Evolutionary conservation across 768 basidiomycete genomes (phyloP).

Genomic region (Lentinula sp.): DNA sequence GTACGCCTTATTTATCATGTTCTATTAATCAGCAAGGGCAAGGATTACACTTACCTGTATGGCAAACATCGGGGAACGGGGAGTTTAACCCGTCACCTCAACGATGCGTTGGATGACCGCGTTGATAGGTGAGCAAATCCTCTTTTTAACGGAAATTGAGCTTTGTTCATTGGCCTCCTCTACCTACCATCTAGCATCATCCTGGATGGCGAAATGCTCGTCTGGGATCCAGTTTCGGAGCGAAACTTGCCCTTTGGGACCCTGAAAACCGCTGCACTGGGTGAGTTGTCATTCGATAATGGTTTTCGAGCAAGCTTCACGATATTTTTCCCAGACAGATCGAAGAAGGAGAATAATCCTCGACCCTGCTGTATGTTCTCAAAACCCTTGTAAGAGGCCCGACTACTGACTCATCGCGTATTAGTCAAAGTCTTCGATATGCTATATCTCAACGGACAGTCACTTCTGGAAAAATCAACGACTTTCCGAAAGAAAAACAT

Average conservation of each 20-base stretch:
- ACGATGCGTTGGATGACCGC: constrained; percentile 64
- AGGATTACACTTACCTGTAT: constrained; percentile 88
- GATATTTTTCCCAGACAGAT: constrained; percentile 46
- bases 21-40: constrained; percentile 61
- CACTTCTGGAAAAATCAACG: constrained; percentile 66
- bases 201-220: constrained; percentile 97
- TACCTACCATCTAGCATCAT: constrained; percentile 57
- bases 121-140: constrained; percentile 66
- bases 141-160: background rate
- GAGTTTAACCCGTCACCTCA: constrained; percentile 85
- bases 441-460: constrained; percentile 80
- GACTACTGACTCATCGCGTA: background rate
- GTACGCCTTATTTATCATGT: background rate
- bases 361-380: constrained; percentile 80
- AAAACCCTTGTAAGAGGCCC: too few relatives aligned
- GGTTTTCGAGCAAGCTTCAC: background rate
- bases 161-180: background rate
- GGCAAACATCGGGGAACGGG: constrained; percentile 79
- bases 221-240: constrained; percentile 90
- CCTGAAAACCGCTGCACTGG: constrained; percentile 86
- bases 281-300: constrained; percentile 29
- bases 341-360: constrained; percentile 64
- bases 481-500: constrained; percentile 78
- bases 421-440: constrained; percentile 96
- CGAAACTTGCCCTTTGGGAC: constrained; percentile 90